phyloP scores from a whole-genome alignment of 2,329 filamentous ascomycete genomes.

The Exophiala aquamarina region DNA sequence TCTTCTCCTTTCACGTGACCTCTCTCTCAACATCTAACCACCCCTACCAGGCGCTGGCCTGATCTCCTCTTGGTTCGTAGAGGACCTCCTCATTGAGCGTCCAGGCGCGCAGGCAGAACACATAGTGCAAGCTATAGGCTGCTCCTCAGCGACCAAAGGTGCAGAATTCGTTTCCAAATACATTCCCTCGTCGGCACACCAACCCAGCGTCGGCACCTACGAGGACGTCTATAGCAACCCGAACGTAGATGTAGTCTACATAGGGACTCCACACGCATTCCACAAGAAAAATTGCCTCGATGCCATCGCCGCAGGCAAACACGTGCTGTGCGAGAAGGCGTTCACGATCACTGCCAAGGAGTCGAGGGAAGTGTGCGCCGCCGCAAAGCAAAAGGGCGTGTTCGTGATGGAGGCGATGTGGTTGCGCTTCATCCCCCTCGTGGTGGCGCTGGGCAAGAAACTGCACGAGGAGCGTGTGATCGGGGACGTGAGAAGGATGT shows the following conservation, averaged over 20 bases:
- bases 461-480: slow-evolving; percentile 52
- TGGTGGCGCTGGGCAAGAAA: slow-evolving; percentile 60
- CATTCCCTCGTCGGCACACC: slow-evolving; percentile 16
- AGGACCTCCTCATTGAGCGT: slow-evolving; percentile 41
- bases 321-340: slow-evolving; percentile 88
- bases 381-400: slow-evolving; percentile 69
- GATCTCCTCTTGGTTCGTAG: slow-evolving; percentile 49
- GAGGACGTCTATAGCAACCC: slow-evolving; percentile 26
- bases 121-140: slow-evolving; percentile 44
- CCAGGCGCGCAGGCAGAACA: slow-evolving; percentile 40
- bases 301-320: slow-evolving; percentile 76
- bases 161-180: slow-evolving; percentile 39
- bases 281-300: slow-evolving; percentile 89
- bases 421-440: slow-evolving; percentile 84
- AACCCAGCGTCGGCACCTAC: slow-evolving; percentile 16
- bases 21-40: slow-evolving; percentile 1
- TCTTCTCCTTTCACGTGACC: background rate
- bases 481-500: slow-evolving; percentile 57
- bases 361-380: slow-evolving; percentile 68
- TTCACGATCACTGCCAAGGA: slow-evolving; percentile 82
- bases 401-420: slow-evolving; percentile 74
- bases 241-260: slow-evolving; percentile 32
- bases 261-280: slow-evolving; percentile 65
- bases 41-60: slow-evolving; percentile 43
- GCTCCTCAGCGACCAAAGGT: slow-evolving; percentile 42